A percentile compares a stretch with the other conserved stretches of the same genome.
These are phyloP conservation scores for Neoarthrinium moseri DNA, from an alignment of 2,329 filamentous ascomycete species.

Conservation along the genomic window DNA sequence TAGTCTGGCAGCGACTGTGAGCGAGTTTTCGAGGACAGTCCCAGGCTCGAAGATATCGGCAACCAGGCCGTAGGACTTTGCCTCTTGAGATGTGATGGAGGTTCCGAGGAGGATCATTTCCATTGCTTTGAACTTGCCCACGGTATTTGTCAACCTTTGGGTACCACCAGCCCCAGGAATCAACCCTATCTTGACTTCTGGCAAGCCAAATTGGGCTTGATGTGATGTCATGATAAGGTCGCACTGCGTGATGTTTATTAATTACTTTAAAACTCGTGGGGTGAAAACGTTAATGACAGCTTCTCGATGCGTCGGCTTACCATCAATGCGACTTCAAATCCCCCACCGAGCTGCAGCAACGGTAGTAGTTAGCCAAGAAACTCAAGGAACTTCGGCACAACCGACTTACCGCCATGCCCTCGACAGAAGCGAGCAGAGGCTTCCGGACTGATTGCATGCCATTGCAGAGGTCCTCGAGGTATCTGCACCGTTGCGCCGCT, in stretches of 20 bases:
- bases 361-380: constrained; percentile 14
- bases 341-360: constrained; percentile 39
- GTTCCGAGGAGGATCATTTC: constrained; percentile 42
- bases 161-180: constrained; percentile 89
- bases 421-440: constrained; percentile 47
- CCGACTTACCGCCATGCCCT: constrained; percentile 49
- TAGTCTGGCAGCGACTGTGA: constrained; percentile 28
- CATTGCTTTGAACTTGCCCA: constrained; percentile 42
- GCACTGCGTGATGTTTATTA: constrained; percentile 22
- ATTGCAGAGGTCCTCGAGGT: constrained; percentile 39
- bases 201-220: constrained; percentile 85
- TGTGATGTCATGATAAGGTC: constrained; percentile 69
- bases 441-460: constrained; percentile 38
- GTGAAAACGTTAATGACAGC: not conserved
- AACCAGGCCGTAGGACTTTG: constrained; percentile 38
- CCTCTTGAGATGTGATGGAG: constrained; percentile 32
- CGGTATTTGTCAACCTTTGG: constrained; percentile 47
- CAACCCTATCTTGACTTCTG: constrained; percentile 89
- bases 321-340: constrained; percentile 48
- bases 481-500: constrained; percentile 24
- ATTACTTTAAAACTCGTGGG: not conserved
- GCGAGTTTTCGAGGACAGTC: constrained; percentile 34
- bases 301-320: constrained; percentile 23
- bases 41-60: constrained; percentile 33
- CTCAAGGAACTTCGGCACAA: too few species aligned